Base-by-base conservation (phyloP, 306 rosid genomes). In the Ceratonia siliqua region DNA sequence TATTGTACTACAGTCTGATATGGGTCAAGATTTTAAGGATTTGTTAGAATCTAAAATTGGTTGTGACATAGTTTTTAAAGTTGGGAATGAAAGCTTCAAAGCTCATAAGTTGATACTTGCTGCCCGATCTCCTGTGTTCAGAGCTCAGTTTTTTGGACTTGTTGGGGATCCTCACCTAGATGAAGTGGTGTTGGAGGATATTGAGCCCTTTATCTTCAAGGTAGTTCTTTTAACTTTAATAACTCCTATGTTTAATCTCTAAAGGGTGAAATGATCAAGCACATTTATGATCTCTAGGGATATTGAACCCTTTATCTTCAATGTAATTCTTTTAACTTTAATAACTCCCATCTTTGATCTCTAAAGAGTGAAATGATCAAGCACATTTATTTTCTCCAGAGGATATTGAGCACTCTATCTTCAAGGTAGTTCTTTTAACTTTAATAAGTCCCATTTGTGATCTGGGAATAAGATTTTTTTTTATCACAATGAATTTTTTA, bases 31-130 rank as follows among this genome's bases (percentile, higher is more conserved):
- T 79, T 89, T 93, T 32, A 92, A 89, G 85, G 83, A 75, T 14
- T 82, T 93, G 85, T 78, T 93, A 24, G 95, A 86, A 30, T 87
- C 92, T 13, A 83, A 85, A 82, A 85, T 86, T 83, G 96, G 96
- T 49, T 85, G 89, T 66, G 97, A 93, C 79, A 53, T 93, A 59
- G 85, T 90, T 79, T 93, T 93, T 85, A 78, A 85, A 65, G 97
- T 93, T 28, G 84, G 89, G 45, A 84, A 81, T 64, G 98, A 91
- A 78, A 82, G 72, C 27, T 93, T 86, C 67, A 84, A 83, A 50
- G 98, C 97, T 78, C 98, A 93, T 85, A 89, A 89, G 87, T 73
- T 91, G 92, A 79, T 93, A 62, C 92, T 93, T 70, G 96, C 96
- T 18, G 97, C 93, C 3, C 87, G 97, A 25, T 93, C 97, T 62